Evolutionary conservation across 345 rosid species (phyloP), one percentile per base, ranked within the genome.

Genomic region (Gossypium thurberi): DNA sequence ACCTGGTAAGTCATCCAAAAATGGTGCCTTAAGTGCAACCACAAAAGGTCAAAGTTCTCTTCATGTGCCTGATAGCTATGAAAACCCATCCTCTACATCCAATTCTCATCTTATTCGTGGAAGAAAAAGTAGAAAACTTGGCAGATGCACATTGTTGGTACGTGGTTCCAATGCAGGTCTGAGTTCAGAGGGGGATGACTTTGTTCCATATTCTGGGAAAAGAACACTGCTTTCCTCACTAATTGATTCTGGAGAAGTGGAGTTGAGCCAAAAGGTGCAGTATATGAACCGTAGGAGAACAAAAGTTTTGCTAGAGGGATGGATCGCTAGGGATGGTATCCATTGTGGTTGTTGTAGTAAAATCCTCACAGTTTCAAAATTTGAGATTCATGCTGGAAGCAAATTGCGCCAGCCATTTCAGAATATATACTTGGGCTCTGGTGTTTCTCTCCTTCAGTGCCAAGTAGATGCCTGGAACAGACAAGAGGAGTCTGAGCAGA

Each of bases 321-420:
- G 94, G 88, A 80, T 95, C 62, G 86, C 90, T 9, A 79, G 86
- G 71, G 90, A 88, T 53, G 99, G 99, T 55, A 86, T 95, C 78
- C 96, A 84, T 67, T 95, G 99, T 81, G 94, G 87, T 71, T 95
- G 99, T 82, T 95, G 99, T 76, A 82, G 84, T 79, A 85, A 90
- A 86, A 87, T 89, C 71, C 87, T 91, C 71, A 78, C 89, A 10
- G 77, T 87, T 76, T 82, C 87, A 20, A 90, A 85, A 71, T 90
- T 95, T 82, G 96, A 88, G 88, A 81, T 85, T 76, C 99, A 95
- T 83, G 99, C 99, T 12, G 97, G 99, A 76, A 90, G 93, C 83
- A 89, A 88, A 75, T 82, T 85, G 69, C 81, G 83, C 72, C 94
- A 87, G 79, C 91, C 98, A 70, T 84, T 87, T 77, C 86, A 88